A percentile compares a stretch with the other conserved stretches of the same genome.
Evolutionary conservation across 2,329 filamentous ascomycete species (phyloP).

Genomic region (Aspergillus latus): DNA sequence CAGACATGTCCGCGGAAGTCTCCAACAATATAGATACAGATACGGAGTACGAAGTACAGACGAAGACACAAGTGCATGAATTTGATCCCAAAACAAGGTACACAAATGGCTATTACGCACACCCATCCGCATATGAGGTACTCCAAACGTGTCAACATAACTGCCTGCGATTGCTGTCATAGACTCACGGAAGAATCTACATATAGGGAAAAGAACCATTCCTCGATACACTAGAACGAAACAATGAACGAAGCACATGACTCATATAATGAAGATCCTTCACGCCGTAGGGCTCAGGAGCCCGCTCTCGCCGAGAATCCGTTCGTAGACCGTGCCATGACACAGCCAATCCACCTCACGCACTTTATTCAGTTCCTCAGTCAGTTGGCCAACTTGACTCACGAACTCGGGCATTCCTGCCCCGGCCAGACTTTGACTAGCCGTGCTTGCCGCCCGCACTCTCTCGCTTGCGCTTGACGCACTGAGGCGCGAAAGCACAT

Average conservation of each 20-base stretch:
- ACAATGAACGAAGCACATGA: not conserved
- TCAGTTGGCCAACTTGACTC: conserved; percentile 58
- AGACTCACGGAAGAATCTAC: not conserved
- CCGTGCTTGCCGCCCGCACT: conserved; percentile 57
- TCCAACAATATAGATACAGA: not conserved
- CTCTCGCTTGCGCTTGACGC: conserved; percentile 62
- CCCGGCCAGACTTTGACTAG: conserved; percentile 58
- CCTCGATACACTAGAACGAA: too few species aligned
- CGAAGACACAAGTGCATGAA: not conserved
- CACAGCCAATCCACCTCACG: conserved; percentile 60
- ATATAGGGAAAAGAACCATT: not conserved
- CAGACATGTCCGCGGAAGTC: not conserved
- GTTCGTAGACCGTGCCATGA: conserved; percentile 59
- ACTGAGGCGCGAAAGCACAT: conserved; percentile 55
- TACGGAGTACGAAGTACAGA: not conserved
- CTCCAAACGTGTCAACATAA: not conserved
- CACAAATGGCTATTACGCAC: not conserved
- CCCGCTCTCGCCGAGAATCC: conserved; percentile 41
- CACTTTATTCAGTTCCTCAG: conserved; percentile 58
- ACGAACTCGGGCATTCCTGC: conserved; percentile 64
- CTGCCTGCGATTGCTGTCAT: not conserved
- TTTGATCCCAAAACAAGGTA: not conserved
- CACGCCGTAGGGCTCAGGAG: conserved; percentile 13
- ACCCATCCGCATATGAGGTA: not conserved
- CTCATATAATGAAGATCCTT: conserved; percentile 13